These are phyloP conservation scores for Pyrus betulifolia DNA, from an alignment of 306 rosid genomes.

Conservation along the genomic window DNA sequence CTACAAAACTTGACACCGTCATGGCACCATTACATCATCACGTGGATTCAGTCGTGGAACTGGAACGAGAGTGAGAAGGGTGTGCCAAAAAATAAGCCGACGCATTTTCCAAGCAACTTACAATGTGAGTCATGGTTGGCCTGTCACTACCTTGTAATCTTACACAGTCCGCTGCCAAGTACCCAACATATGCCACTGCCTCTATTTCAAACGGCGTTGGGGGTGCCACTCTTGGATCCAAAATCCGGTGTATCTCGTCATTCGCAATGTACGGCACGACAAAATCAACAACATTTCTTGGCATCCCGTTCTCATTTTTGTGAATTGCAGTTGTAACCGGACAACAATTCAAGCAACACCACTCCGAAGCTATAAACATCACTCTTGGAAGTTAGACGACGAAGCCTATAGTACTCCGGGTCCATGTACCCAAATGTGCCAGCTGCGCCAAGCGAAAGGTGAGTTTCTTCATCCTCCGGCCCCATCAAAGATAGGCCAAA, in stretches of 20 bases:
- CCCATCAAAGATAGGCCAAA: slow-evolving; percentile 71
- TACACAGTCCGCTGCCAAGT: slow-evolving; percentile 79
- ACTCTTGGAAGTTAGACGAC: slow-evolving; percentile 59
- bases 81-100: slow-evolving; percentile 46
- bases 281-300: slow-evolving; percentile 79
- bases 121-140: slow-evolving; percentile 61
- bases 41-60: slow-evolving; percentile 36
- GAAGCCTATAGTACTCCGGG: slow-evolving; percentile 82
- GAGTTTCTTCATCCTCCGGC: slow-evolving; percentile 43
- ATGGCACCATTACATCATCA: neutral
- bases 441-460: slow-evolving; percentile 50
- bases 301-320: slow-evolving; percentile 52
- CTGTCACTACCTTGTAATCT: slow-evolving; percentile 48
- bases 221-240: slow-evolving; percentile 57
- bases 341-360: slow-evolving; percentile 52
- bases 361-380: slow-evolving; percentile 92
- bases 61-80: slow-evolving; percentile 29
- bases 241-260: slow-evolving; percentile 70
- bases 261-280: slow-evolving; percentile 51
- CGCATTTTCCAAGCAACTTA: slow-evolving; percentile 53
- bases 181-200: slow-evolving; percentile 69
- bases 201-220: slow-evolving; percentile 81
- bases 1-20: neutral
- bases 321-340: slow-evolving; percentile 69
- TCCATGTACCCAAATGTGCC: slow-evolving; percentile 89